phyloP scores from a whole-genome alignment of 257 asterid species.

The Avicennia marina region DNA sequence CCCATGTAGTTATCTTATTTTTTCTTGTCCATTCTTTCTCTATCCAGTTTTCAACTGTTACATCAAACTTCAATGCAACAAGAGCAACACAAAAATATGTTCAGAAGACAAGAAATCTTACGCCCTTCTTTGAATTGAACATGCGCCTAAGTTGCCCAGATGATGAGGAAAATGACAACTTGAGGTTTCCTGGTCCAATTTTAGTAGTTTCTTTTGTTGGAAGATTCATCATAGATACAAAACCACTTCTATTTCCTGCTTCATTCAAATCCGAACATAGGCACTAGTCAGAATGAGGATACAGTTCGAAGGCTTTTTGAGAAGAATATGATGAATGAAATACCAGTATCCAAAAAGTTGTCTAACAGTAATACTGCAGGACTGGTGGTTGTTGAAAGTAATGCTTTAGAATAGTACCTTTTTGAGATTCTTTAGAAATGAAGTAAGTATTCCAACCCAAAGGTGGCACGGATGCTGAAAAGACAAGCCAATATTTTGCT shows the following conservation, averaged over 20 bases:
- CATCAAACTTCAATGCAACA: too few relatives aligned
- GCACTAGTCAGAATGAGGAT: too few relatives aligned
- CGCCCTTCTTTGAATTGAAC: conserved; percentile 62
- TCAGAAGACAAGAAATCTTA: conserved; percentile 24
- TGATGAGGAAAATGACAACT: conserved; percentile 58
- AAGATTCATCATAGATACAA: conserved; percentile 21
- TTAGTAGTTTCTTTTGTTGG: conserved; percentile 41
- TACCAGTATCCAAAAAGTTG: not conserved
- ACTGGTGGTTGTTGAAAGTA: not conserved
- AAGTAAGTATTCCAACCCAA: conserved; percentile 75
- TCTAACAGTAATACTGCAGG: not conserved
- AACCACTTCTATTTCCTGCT: conserved; percentile 37
- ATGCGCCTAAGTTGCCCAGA: conserved; percentile 79
- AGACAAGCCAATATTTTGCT: conserved; percentile 71
- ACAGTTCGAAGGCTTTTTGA: too few relatives aligned
- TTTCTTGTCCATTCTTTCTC: too few relatives aligned
- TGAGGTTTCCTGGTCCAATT: conserved; percentile 75
- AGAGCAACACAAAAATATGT: too few relatives aligned
- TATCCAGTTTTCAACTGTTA: too few relatives aligned
- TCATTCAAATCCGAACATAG: conserved; percentile 14
- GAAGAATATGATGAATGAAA: too few relatives aligned
- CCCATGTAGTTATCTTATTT: too few relatives aligned
- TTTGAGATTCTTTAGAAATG: conserved; percentile 46
- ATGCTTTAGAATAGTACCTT: conserved; percentile 27
- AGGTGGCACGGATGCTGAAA: conserved; percentile 62